Conservation (phyloP, 805 yeast genomes). For the Saccharomyces eubayanus region DNA sequence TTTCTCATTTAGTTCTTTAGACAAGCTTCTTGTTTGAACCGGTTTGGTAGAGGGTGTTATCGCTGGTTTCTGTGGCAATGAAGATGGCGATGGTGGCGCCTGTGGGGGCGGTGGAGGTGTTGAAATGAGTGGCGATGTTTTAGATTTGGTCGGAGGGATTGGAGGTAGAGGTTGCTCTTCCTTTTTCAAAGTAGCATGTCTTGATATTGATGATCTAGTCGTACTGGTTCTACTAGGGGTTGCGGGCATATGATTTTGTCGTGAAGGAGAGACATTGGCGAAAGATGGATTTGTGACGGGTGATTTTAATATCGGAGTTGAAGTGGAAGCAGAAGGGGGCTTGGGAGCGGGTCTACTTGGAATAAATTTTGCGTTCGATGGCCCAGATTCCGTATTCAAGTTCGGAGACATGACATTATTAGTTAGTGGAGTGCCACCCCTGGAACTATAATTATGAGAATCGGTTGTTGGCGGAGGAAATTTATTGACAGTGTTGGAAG, state of each 20-base stretch:
- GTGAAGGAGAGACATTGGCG: conserved; percentile 8
- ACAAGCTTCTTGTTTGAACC: neutral
- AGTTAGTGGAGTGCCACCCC: conserved; percentile 13
- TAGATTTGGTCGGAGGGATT: conserved; percentile 7
- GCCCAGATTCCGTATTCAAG: neutral
- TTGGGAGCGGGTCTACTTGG: conserved; percentile 65
- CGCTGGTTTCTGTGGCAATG: neutral
- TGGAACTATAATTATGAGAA: conserved; percentile 5
- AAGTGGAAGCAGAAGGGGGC: conserved; percentile 32
- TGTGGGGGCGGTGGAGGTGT: neutral
- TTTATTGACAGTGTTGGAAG: neutral
- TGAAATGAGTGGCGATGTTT: neutral
- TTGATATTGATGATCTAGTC: conserved; percentile 15
- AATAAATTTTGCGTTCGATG: conserved; percentile 35
- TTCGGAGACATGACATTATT: conserved; percentile 20
- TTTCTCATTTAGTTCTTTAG: conserved; percentile 35
- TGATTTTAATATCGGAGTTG: neutral
- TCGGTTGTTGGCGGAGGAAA: conserved; percentile 3
- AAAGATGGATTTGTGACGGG: conserved; percentile 4
- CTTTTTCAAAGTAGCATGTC: conserved; percentile 13
- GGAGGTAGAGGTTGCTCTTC: conserved; percentile 25
- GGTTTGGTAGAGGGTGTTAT: neutral
- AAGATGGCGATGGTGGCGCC: neutral
- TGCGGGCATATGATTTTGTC: conserved; percentile 2
- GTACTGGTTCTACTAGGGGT: conserved; percentile 13